A percentile compares a stretch with the other conserved stretches of the same genome.
These are phyloP conservation scores for Botrytis squamosa DNA, from an alignment of 2,329 filamentous ascomycete species.

Conservation along the genomic window DNA sequence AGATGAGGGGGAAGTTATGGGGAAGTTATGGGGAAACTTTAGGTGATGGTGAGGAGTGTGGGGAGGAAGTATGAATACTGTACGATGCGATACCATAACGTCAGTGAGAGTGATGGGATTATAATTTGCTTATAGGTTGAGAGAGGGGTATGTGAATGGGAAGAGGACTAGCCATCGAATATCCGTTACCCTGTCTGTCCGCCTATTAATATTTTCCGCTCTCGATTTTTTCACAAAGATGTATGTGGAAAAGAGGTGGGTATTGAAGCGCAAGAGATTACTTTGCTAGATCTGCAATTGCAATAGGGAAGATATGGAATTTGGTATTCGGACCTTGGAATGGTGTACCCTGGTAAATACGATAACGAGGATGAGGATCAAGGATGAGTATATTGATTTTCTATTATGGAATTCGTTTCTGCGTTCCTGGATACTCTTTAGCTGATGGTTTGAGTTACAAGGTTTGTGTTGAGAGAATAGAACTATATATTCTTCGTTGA, in stretches of 20 bases:
- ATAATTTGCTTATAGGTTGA: background rate
- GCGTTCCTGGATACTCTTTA: background rate
- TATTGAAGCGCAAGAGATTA: background rate
- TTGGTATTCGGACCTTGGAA: background rate
- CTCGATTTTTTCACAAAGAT: background rate
- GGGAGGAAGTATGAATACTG: rapidly evolving
- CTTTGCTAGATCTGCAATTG: background rate
- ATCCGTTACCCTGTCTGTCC: background rate
- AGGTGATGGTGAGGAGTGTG: background rate
- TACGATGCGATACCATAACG: rapidly evolving
- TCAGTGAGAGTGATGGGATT: background rate
- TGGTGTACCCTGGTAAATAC: background rate
- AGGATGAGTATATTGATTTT: background rate
- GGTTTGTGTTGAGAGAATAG: rapidly evolving
- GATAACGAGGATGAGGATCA: background rate
- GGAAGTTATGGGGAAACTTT: background rate
- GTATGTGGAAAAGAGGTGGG: background rate
- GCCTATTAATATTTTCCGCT: background rate
- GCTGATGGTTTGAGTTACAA: background rate
- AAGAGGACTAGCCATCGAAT: background rate
- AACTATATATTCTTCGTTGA: background rate
- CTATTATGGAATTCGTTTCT: background rate
- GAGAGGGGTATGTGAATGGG: background rate
- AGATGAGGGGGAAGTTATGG: background rate
- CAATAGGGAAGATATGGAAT: background rate